Percentiles rank a stretch among this genome's conserved stretches.
Conservation (phyloP, 345 rosid genomes). For the Psidium friedrichsthalianum region DNA sequence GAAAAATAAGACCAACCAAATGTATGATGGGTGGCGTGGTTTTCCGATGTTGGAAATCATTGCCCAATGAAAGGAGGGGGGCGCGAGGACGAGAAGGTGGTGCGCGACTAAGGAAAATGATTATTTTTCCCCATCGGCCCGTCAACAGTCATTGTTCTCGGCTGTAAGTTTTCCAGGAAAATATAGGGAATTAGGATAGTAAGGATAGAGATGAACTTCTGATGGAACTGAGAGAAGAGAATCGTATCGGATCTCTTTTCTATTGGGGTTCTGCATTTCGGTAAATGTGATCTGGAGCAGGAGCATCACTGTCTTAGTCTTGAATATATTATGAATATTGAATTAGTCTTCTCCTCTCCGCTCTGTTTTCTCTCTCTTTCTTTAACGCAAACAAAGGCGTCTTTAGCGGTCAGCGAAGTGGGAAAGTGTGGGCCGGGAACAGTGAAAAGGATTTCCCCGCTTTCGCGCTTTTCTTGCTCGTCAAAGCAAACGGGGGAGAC, state of each 20-base stretch:
- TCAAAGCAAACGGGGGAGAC: neutral
- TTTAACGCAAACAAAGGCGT: conserved; percentile 2
- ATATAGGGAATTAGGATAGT: neutral
- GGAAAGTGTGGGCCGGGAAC: conserved; percentile 54
- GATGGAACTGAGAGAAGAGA: neutral
- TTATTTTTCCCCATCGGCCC: neutral
- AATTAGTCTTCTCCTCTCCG: neutral
- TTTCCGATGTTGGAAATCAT: neutral
- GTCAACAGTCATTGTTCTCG: neutral
- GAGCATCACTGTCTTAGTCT: neutral
- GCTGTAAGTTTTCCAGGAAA: neutral
- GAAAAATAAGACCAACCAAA: neutral
- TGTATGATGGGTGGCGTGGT: neutral
- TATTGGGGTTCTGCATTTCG: neutral
- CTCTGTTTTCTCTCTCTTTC: too few species aligned
- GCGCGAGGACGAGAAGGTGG: neutral
- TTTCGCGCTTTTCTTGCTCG: neutral
- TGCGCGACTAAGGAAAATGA: neutral
- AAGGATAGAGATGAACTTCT: neutral
- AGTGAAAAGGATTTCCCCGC: conserved; percentile 21
- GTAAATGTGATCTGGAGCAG: neutral
- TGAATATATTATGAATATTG: neutral
- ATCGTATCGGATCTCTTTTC: neutral
- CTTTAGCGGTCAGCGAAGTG: conserved; percentile 54
- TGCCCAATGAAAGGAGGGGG: neutral